Conservation (phyloP, 352 stramenopile species). For the Plasmopara viticola region DNA sequence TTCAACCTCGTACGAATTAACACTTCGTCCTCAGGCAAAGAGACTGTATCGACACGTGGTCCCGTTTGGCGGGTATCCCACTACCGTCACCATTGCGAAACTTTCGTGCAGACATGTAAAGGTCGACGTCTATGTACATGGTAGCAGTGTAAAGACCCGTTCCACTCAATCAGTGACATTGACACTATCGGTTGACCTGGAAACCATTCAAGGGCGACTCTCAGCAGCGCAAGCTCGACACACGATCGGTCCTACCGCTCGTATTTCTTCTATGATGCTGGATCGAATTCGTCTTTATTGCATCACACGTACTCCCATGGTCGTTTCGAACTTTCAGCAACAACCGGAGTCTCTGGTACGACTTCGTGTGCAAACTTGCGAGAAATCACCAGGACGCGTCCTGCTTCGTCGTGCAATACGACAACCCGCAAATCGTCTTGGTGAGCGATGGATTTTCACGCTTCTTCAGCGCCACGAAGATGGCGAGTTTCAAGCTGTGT, state of each 20-base stretch:
- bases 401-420: conserved; percentile 27
- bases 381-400: conserved; percentile 19
- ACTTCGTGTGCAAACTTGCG: conserved; percentile 18
- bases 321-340: conserved; percentile 8
- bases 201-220: conserved; percentile 48
- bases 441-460: conserved; percentile 20
- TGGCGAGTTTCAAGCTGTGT: conserved; percentile 16
- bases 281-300: conserved; percentile 58
- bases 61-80: conserved; percentile 34
- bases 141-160: conserved; percentile 6
- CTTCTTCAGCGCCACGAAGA: conserved; percentile 18
- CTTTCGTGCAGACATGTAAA: conserved; percentile 52
- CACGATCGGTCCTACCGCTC: conserved; percentile 27
- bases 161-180: conserved; percentile 5
- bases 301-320: conserved; percentile 16
- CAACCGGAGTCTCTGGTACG: conserved; percentile 1
- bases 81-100: conserved; percentile 56
- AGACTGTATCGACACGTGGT: conserved; percentile 50
- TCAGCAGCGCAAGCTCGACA: conserved; percentile 27
- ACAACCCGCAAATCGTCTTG: background rate
- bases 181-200: conserved; percentile 36
- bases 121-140: conserved; percentile 52
- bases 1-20: conserved; percentile 26
- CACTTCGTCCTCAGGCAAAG: conserved; percentile 41
- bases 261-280: conserved; percentile 41